Conservation (phyloP, 2,329 filamentous ascomycete species). For the Penicillium sp. region DNA sequence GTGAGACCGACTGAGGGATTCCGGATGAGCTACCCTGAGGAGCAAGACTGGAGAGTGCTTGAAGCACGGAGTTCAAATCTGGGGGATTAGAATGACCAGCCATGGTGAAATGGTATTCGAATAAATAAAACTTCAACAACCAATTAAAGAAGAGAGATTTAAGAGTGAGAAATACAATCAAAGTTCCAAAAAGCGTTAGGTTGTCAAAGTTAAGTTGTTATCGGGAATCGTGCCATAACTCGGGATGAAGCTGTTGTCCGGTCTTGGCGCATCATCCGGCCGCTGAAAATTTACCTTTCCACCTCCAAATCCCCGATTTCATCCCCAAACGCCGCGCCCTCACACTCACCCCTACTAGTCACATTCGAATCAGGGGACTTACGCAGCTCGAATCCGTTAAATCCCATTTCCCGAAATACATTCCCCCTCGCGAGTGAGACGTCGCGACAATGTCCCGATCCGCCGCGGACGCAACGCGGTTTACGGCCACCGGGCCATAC, state of each 20-base stretch:
- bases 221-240: neutral
- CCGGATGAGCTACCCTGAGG: slow-evolving; percentile 10
- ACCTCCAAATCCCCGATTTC: slow-evolving; percentile 13
- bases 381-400: neutral
- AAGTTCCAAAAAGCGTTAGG: neutral
- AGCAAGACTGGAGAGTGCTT: slow-evolving; percentile 41
- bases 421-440: neutral
- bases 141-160: neutral
- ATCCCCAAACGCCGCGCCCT: slow-evolving; percentile 6
- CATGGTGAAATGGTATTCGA: slow-evolving; percentile 10
- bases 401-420: neutral
- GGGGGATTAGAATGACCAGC: slow-evolving; percentile 28
- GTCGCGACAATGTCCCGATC: slow-evolving; percentile 44
- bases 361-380: neutral
- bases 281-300: slow-evolving; percentile 30
- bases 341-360: neutral
- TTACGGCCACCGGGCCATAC: slow-evolving; percentile 53
- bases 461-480: slow-evolving; percentile 52
- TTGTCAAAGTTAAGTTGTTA: slow-evolving; percentile 10
- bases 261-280: slow-evolving; percentile 26
- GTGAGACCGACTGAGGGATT: neutral
- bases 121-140: neutral
- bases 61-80: slow-evolving; percentile 44
- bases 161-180: neutral
- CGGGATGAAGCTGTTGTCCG: slow-evolving; percentile 3